Conservation (phyloP, 2,329 filamentous ascomycete genomes). For the Botrytis fragariae region DNA sequence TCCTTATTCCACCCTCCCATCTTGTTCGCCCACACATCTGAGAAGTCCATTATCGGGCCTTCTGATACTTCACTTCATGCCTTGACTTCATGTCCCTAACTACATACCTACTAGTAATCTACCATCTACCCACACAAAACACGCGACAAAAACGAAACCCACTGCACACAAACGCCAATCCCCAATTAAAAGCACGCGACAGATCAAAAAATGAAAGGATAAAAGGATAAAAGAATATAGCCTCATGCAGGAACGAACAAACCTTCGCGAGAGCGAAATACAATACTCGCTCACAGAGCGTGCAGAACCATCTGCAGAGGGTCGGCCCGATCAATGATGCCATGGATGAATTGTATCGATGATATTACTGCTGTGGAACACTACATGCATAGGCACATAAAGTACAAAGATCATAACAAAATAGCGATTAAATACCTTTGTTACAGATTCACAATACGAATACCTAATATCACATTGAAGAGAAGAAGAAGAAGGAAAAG, state of each 20-base stretch:
- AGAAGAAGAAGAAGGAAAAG: background rate
- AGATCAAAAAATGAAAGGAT: background rate
- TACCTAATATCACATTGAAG: background rate
- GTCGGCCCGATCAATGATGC: background rate
- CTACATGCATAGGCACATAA: background rate
- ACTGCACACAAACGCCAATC: background rate
- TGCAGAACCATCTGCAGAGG: background rate
- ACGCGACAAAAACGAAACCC: too few relatives aligned
- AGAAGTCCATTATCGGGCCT: background rate
- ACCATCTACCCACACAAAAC: too few relatives aligned
- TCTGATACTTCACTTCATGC: background rate
- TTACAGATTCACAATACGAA: background rate
- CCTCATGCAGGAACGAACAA: background rate
- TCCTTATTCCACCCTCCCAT: too few relatives aligned
- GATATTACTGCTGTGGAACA: background rate
- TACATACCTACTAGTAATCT: too few relatives aligned
- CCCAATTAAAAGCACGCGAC: background rate
- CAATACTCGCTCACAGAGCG: too few relatives aligned
- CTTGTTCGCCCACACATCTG: fast-evolving
- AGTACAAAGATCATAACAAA: background rate
- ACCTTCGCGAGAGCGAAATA: too few relatives aligned
- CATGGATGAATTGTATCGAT: background rate
- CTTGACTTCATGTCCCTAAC: background rate
- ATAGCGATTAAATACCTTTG: background rate
- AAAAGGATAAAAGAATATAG: background rate